Base-by-base conservation (phyloP, 1,284 basidiomycete genomes). In the Trametes pubescens region DNA sequence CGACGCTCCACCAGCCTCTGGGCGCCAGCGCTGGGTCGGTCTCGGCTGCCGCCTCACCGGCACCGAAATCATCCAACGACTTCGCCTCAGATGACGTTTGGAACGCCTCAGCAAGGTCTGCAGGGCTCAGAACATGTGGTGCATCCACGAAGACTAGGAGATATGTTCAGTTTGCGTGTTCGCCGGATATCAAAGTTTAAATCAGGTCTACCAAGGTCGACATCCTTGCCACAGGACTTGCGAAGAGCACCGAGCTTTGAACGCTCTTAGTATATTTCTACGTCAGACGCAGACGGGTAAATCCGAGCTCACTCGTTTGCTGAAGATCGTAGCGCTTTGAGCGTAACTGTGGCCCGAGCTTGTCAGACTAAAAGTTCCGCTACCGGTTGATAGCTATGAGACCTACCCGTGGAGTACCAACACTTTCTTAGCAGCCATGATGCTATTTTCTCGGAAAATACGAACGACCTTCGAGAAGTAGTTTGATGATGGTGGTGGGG, bases 251-350 rank as follows among this genome's bases (percentile, higher is more conserved):
- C 89, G 58, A 93, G 79, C 92, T 92, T 32, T 32, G 29, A 32
- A 32, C 29, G 8, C 29, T 8, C 29, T 32, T 32, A 32, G 29
- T 16, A 29, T 47, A 59, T 32, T 24, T 14, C 8, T 26, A 16
- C n/a, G 16, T 1, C 10, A 7, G 16, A 43, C 47, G 21, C 24
- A 16, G 8, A 22, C 9, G 18, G n/a, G 16, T 11, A 4, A 32
- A 40, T 49, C 22, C 44, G 34, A 16, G 76, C 86, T 71, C 63
- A 92, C 94, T 75, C 92, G 85, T 79, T 93, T 95, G 73, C 84
- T 89, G 77, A 95, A 92, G 69, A 94, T 90, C 56, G 72, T 80
- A 4, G 88, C 91, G 71, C 92, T 95, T 76, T 96, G 94, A 6
- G 92, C 87, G 74, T 92, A 94, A 22, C 94, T 95, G 66, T 69